Evolutionary conservation across 2,329 filamentous ascomycete genomes (phyloP).

Genomic region (Chaetomium sp.): DNA sequence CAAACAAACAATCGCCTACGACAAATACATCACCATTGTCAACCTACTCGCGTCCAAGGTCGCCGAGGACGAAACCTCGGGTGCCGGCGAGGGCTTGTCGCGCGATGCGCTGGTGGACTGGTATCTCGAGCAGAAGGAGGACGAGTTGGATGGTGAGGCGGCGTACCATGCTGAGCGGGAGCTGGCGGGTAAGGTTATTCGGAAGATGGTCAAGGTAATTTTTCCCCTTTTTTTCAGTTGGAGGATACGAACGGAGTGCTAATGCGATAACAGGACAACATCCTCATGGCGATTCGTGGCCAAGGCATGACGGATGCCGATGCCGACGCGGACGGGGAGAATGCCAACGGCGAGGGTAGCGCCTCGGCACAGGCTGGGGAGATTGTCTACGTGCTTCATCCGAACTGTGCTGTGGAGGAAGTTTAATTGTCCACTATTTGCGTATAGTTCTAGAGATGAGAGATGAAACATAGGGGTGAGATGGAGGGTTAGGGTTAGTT

Average conservation of each 20-base stretch:
- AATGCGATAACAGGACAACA: constrained; percentile 58
- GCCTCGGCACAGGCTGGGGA: constrained; percentile 38
- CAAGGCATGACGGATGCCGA: constrained; percentile 48
- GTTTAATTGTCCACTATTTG: constrained; percentile 27
- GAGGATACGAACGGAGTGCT: constrained; percentile 24
- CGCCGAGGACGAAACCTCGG: constrained; percentile 69
- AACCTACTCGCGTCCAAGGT: constrained; percentile 79
- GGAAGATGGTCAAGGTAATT: constrained; percentile 86
- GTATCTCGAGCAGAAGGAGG: constrained; percentile 90
- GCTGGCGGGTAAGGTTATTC: constrained; percentile 77
- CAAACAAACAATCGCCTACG: constrained; percentile 88
- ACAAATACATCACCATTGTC: constrained; percentile 88
- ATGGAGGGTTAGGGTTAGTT: no score
- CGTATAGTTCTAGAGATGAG: neutral
- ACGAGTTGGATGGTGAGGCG: constrained; percentile 72
- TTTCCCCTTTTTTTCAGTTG: neutral
- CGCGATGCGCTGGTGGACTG: constrained; percentile 75
- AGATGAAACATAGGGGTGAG: no score
- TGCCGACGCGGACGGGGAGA: constrained; percentile 35
- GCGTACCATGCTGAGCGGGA: constrained; percentile 69
- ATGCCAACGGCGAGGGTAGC: constrained; percentile 37
- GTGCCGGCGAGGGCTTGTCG: constrained; percentile 73
- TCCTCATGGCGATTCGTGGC: constrained; percentile 72
- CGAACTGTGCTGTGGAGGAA: constrained; percentile 81
- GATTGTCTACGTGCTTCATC: constrained; percentile 83